A percentile compares a stretch with the other conserved stretches of the same genome.
Evolutionary conservation across 139 green algal genomes (phyloP).

Genomic region (Tetradesmus obliquus): DNA sequence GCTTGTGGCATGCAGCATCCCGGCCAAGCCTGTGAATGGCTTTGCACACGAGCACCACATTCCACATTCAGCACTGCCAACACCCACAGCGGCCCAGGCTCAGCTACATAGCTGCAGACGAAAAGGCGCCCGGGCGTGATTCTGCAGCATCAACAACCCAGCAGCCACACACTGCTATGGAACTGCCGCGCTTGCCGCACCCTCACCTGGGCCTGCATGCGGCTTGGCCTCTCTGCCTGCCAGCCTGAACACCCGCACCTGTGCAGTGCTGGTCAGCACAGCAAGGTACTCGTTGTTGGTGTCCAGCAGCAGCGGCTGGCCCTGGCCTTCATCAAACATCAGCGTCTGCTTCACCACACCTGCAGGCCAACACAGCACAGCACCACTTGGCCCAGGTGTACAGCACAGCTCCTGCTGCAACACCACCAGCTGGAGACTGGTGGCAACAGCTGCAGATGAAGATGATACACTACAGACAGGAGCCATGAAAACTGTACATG

Average conservation of each 20-base stretch:
- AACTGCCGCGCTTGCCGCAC: not conserved
- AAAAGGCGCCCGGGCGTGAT: not conserved
- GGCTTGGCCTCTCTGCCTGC: constrained; percentile 72
- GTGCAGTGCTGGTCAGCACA: constrained; percentile 49
- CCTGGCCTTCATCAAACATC: constrained; percentile 62
- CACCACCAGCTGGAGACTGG: not conserved
- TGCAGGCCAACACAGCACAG: constrained; percentile 31
- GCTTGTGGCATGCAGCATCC: too few relatives aligned
- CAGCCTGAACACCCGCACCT: constrained; percentile 70
- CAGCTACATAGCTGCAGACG: not conserved
- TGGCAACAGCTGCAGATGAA: not conserved
- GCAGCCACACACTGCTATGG: not conserved
- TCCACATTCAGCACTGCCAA: too few relatives aligned
- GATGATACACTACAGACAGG: not conserved
- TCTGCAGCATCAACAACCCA: not conserved
- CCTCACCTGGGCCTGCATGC: constrained; percentile 65
- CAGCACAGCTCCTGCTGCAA: not conserved
- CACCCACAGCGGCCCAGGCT: too few relatives aligned
- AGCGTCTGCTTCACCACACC: constrained; percentile 75
- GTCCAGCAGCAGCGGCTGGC: constrained; percentile 55
- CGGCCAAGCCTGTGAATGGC: too few relatives aligned
- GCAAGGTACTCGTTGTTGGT: constrained; percentile 64
- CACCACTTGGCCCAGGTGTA: not conserved
- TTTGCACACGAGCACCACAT: too few relatives aligned
- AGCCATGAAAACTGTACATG: too few relatives aligned